Conservation (phyloP, 768 basidiomycete genomes). For the Mycena capillaripes region DNA sequence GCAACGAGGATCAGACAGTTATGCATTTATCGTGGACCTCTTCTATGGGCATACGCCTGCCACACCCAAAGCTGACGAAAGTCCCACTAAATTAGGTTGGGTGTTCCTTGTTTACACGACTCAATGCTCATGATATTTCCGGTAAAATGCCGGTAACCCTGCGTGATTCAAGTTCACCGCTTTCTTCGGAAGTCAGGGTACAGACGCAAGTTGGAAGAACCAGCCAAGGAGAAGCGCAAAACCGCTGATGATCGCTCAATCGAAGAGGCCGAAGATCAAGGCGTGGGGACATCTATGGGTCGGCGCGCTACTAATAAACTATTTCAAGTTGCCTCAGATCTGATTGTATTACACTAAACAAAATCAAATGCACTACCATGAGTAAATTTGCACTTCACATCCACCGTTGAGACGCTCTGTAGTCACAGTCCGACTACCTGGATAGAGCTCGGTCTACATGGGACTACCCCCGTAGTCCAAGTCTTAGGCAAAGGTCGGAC, state of each 20-base stretch:
- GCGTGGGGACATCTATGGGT: background rate
- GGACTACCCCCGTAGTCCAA: too few species aligned
- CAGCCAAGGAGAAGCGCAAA: background rate
- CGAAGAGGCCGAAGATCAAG: background rate
- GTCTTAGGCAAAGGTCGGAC: too few species aligned
- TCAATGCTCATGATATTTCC: background rate
- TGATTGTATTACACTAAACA: too few species aligned
- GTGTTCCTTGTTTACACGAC: background rate
- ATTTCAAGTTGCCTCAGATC: too few species aligned
- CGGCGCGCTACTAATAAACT: background rate
- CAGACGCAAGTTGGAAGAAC: background rate
- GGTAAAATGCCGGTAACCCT: background rate
- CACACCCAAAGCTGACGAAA: slow-evolving; percentile 13
- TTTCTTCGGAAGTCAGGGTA: slow-evolving; percentile 2
- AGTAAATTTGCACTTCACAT: too few species aligned
- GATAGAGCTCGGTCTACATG: too few species aligned
- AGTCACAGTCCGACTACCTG: too few species aligned
- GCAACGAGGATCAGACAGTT: slow-evolving; percentile 13
- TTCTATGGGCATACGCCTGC: slow-evolving; percentile 2
- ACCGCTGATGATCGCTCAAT: background rate
- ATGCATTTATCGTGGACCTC: slow-evolving; percentile 15
- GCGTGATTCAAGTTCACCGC: slow-evolving; percentile 21
- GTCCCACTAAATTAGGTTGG: background rate
- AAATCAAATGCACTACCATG: too few species aligned
- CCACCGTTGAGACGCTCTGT: too few species aligned